Conservation (phyloP, 805 yeast genomes). For the Debaryomyces prosopidis region DNA sequence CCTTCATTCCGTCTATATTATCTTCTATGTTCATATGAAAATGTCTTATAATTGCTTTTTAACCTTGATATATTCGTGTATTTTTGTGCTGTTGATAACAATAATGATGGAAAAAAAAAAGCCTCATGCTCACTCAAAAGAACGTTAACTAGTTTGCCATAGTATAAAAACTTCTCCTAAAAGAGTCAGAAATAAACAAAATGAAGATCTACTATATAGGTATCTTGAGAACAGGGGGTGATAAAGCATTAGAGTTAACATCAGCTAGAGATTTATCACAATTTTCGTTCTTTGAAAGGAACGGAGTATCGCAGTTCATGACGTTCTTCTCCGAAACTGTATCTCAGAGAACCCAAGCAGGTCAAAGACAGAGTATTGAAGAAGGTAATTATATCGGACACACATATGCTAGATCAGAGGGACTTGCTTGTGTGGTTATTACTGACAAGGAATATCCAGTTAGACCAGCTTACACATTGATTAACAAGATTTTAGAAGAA, state of each 20-base stretch:
- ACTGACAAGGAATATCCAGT: constrained; percentile 96
- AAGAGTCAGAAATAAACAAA: constrained; percentile 2
- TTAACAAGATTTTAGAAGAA: constrained; percentile 90
- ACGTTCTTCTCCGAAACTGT: constrained; percentile 91
- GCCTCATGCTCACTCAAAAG: constrained; percentile 1
- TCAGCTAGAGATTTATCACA: constrained; percentile 80
- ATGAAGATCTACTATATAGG: constrained; percentile 96
- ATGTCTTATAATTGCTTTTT: background rate
- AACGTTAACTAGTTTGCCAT: background rate
- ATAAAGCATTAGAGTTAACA: constrained; percentile 68
- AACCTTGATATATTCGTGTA: background rate
- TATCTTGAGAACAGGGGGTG: constrained; percentile 61
- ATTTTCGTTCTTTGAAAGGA: constrained; percentile 86
- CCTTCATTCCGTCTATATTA: background rate
- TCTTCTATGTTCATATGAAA: background rate
- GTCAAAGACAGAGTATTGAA: constrained; percentile 92
- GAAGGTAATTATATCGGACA: constrained; percentile 91
- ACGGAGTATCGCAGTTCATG: constrained; percentile 87
- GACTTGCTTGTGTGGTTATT: constrained; percentile 86
- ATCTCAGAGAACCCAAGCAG: constrained; percentile 80
- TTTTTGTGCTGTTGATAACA: constrained; percentile 10
- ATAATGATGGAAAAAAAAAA: background rate
- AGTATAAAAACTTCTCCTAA: background rate
- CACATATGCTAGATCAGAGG: constrained; percentile 86
- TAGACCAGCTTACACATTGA: constrained; percentile 90